Evolutionary conservation across 75 land plant species (phyloP), one percentile per base, ranked within the genome.

Genomic region (Isoetes taiwanensis): DNA sequence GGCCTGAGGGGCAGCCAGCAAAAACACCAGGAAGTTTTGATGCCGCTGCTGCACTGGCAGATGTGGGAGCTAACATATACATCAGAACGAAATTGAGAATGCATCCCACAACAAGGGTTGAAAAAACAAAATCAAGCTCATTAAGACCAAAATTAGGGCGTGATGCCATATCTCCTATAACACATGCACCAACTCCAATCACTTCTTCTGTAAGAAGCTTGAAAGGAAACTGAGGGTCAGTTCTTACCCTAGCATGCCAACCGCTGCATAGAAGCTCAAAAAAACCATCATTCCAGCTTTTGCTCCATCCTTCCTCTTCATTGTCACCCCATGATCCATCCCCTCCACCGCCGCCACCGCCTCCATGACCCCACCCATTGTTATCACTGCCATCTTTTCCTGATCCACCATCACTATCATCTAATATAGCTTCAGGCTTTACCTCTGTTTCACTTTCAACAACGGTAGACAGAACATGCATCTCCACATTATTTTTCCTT

Each of bases 111-210:
- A 90, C 87, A 9, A 90, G 74, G 23, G 96, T 90, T 27, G 87
- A 86, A 68, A 90, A 90, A 24, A 90, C 96, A 56, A 90, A 86
- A 46, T 90, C 96, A 34, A 90, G 79, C 77, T 90, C 96, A 35
- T 90, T 75, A 43, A 90, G 75, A 0, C 96, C 96, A 43, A 82
- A 90, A 39, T 90, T 86, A 0, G 96, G 96, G 27, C 96, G 77
- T 2, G 84, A 77, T 2, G 93, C 84, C 96, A 90, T 90, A 73
- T 90, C 96, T 0, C 96, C 96, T 24, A 78, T 32, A 20, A 90
- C 96, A 43, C 84, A 86, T 27, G 96, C 74, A 17, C 57, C 81
- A 3, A 90, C 87, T 6, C 96, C 96, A 0, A 89, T 76, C 11
- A 89, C 19, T 41, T 89, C 83, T 57, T 89, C 96, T 86, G 81